Evolutionary conservation across 2,329 filamentous ascomycete genomes (phyloP).

Genomic region (Talaromyces funiculosus): DNA sequence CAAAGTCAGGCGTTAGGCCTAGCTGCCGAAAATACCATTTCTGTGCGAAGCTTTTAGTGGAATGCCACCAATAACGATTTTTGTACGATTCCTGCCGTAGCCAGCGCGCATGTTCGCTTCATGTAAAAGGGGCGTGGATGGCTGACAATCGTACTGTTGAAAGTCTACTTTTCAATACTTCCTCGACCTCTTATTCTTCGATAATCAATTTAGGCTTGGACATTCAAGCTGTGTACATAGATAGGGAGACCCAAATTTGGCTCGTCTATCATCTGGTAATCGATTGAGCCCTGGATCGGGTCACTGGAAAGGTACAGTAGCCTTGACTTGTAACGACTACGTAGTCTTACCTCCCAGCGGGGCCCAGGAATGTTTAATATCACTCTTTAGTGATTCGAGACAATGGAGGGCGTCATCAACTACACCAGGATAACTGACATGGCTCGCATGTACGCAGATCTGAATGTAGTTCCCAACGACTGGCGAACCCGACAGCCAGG

Average conservation of each 20-base stretch:
- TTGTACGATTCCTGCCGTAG: no score
- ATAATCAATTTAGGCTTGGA: no score
- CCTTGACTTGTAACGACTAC: not conserved
- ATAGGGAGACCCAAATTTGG: not conserved
- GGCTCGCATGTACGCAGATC: not conserved
- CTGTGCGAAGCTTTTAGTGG: no score
- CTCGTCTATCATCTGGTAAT: not conserved
- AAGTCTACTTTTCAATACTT: no score
- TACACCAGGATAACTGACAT: not conserved
- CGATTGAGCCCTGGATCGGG: not conserved
- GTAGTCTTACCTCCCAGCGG: not conserved
- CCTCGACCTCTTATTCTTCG: no score
- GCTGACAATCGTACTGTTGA: no score
- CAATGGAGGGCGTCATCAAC: not conserved
- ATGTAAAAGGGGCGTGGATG: no score
- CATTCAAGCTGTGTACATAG: no score
- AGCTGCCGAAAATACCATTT: no score
- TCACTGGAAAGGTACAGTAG: not conserved
- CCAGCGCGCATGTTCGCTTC: no score
- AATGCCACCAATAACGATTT: no score
- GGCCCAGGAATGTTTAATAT: not conserved
- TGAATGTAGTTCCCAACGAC: not conserved
- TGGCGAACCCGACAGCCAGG: conserved; percentile 10
- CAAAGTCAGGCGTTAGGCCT: no score
- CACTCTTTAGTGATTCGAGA: not conserved